phyloP scores from a whole-genome alignment of 345 rosid species.

The Alliaria petiolata region DNA sequence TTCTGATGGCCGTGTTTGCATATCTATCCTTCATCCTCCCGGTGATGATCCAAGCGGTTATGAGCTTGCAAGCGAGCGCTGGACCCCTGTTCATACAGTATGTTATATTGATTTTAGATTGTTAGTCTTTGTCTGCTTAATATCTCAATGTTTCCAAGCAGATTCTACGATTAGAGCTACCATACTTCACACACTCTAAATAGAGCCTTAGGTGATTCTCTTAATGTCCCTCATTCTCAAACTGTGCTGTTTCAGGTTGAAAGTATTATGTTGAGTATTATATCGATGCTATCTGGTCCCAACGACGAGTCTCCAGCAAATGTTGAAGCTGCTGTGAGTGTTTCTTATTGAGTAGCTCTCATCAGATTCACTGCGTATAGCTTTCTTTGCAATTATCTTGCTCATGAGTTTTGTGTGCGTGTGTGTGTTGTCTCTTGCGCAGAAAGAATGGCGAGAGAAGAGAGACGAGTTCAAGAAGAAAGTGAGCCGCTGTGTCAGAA shows the following conservation, averaged over 20 bases:
- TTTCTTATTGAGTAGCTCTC: neutral
- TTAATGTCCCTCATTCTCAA: neutral
- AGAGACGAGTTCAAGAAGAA: slow-evolving; percentile 75
- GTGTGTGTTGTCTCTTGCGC: slow-evolving; percentile 17
- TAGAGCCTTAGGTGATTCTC: neutral
- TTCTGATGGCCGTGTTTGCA: slow-evolving; percentile 92
- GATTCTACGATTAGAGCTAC: neutral
- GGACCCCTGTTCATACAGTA: slow-evolving; percentile 97
- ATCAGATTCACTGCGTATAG: neutral
- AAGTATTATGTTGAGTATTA: slow-evolving; percentile 82
- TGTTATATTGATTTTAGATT: slow-evolving; percentile 9
- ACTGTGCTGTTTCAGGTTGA: slow-evolving; percentile 44
- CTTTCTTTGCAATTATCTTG: neutral
- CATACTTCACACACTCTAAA: neutral
- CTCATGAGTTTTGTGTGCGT: neutral
- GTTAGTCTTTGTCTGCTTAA: neutral
- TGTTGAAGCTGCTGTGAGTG: slow-evolving; percentile 85
- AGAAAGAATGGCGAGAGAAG: slow-evolving; percentile 75
- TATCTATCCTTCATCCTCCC: slow-evolving; percentile 97
- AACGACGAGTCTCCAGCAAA: slow-evolving; percentile 94
- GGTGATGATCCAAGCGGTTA: slow-evolving; percentile 98
- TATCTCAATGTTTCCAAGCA: neutral
- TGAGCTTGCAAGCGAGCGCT: slow-evolving; percentile 97
- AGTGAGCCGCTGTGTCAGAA: slow-evolving; percentile 62
- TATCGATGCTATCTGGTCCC: slow-evolving; percentile 87